phyloP scores from a whole-genome alignment of 2,329 filamentous ascomycete genomes.

The Trichoderma atroviride region DNA sequence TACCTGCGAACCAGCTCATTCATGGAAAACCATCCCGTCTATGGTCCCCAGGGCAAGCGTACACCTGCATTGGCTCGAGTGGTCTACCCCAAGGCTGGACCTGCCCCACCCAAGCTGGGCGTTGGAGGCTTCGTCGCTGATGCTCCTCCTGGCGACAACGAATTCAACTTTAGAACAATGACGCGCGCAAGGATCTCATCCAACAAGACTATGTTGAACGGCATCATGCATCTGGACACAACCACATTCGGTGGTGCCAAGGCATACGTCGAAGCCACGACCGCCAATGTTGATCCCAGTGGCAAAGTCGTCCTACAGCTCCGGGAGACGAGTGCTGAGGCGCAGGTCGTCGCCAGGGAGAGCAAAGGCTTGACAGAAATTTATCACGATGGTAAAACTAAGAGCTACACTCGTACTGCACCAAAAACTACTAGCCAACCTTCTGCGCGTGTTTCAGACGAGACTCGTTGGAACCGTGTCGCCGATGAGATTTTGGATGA shows the following conservation, averaged over 20 bases:
- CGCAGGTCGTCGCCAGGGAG: conserved; percentile 52
- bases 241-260: conserved; percentile 56
- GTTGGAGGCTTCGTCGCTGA: conserved; percentile 58
- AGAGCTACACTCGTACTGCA: conserved; percentile 28
- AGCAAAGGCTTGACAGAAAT: conserved; percentile 41
- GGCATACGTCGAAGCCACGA: conserved; percentile 51
- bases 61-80: conserved; percentile 56
- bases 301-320: conserved; percentile 53
- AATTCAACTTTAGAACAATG: conserved; percentile 42
- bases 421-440: background rate
- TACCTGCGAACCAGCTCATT: conserved; percentile 60
- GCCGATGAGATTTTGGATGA: conserved; percentile 37
- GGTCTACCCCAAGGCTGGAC: conserved; percentile 47
- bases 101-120: conserved; percentile 49
- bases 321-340: conserved; percentile 43
- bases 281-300: conserved; percentile 51
- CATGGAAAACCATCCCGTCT: conserved; percentile 62
- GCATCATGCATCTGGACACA: conserved; percentile 50
- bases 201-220: conserved; percentile 37
- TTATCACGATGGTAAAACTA: conserved; percentile 36
- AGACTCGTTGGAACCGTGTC: conserved; percentile 33
- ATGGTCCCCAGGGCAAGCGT: conserved; percentile 58
- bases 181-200: conserved; percentile 28
- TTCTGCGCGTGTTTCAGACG: conserved; percentile 22
- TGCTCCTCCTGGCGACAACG: conserved; percentile 46